phyloP scores from a whole-genome alignment of 768 basidiomycete genomes.

The Psilocybe sp. region DNA sequence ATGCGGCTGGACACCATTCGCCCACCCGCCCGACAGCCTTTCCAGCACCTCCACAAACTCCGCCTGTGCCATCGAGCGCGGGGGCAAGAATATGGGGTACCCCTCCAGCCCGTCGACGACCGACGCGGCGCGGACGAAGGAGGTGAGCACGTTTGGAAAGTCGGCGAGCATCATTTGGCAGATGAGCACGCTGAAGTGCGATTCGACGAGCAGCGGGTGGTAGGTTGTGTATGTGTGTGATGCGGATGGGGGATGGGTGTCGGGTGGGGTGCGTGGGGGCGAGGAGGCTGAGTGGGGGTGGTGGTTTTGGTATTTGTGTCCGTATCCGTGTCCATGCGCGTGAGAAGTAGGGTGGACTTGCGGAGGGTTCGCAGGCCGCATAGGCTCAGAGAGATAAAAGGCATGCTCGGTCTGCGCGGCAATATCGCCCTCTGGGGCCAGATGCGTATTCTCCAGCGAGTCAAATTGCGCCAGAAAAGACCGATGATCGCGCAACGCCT shows the following conservation, averaged over 20 bases:
- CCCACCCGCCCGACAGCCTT: constrained; percentile 77
- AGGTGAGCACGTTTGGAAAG: constrained; percentile 56
- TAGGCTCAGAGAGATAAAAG: constrained; percentile 34
- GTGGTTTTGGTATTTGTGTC: constrained; percentile 11
- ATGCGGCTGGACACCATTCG: constrained; percentile 58
- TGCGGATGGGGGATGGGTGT: constrained; percentile 2
- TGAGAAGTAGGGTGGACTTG: no score
- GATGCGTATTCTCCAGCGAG: constrained; percentile 37
- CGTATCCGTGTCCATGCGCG: constrained; percentile 30
- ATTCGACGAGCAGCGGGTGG: constrained; percentile 86
- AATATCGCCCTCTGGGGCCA: constrained; percentile 1
- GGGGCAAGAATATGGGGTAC: constrained; percentile 84
- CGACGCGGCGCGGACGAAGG: constrained; percentile 63
- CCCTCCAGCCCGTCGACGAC: constrained; percentile 83
- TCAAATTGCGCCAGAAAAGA: constrained; percentile 72
- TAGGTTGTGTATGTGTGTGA: constrained; percentile 82
- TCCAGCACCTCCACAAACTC: constrained; percentile 87
- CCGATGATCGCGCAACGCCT: constrained; percentile 82
- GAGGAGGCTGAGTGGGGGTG: no score
- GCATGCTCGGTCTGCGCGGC: constrained; percentile 21
- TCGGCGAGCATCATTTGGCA: constrained; percentile 78
- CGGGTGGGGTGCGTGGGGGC: no score
- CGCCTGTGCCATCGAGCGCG: constrained; percentile 86
- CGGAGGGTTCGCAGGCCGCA: constrained; percentile 56
- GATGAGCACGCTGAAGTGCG: constrained; percentile 78